Percentiles rank a stretch among this genome's conserved stretches.
Conservation (phyloP, 306 rosid species). For the Quercus wislizeni region DNA sequence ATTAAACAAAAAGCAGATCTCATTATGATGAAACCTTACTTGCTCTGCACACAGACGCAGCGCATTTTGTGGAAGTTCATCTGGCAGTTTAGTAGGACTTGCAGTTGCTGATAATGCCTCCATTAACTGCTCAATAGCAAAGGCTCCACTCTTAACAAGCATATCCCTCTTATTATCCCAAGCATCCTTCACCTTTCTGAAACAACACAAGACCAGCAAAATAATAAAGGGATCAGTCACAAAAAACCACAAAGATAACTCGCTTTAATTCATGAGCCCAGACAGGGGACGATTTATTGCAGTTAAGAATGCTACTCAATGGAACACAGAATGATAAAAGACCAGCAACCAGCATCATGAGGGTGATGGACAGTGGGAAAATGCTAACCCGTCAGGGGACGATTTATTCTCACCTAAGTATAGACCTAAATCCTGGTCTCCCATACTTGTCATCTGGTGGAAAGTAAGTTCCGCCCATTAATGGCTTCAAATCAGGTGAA, state of each 20-base stretch:
- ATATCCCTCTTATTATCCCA: slow-evolving; percentile 73
- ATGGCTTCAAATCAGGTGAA: slow-evolving; percentile 91
- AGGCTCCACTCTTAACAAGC: slow-evolving; percentile 83
- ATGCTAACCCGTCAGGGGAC: background rate
- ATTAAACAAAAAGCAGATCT: slow-evolving; percentile 5
- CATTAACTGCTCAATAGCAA: slow-evolving; percentile 80
- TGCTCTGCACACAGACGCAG: slow-evolving; percentile 70
- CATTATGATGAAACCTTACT: slow-evolving; percentile 38
- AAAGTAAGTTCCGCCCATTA: slow-evolving; percentile 98
- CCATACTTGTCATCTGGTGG: slow-evolving; percentile 89
- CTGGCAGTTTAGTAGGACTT: slow-evolving; percentile 61
- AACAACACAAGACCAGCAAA: slow-evolving; percentile 23
- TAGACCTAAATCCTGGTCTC: slow-evolving; percentile 83
- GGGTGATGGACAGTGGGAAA: background rate
- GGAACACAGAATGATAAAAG: background rate
- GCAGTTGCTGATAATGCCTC: slow-evolving; percentile 75
- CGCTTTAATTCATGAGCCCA: slow-evolving; percentile 3
- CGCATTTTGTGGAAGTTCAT: slow-evolving; percentile 58
- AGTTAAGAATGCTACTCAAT: background rate
- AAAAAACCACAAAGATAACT: slow-evolving; percentile 3
- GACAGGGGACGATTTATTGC: background rate
- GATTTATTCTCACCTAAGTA: slow-evolving; percentile 66
- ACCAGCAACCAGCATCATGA: background rate
- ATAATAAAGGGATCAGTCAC: slow-evolving; percentile 5
- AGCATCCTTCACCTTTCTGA: slow-evolving; percentile 85